Evolutionary conservation across 768 basidiomycete species (phyloP).

Genomic region (Russula dissimulans): DNA sequence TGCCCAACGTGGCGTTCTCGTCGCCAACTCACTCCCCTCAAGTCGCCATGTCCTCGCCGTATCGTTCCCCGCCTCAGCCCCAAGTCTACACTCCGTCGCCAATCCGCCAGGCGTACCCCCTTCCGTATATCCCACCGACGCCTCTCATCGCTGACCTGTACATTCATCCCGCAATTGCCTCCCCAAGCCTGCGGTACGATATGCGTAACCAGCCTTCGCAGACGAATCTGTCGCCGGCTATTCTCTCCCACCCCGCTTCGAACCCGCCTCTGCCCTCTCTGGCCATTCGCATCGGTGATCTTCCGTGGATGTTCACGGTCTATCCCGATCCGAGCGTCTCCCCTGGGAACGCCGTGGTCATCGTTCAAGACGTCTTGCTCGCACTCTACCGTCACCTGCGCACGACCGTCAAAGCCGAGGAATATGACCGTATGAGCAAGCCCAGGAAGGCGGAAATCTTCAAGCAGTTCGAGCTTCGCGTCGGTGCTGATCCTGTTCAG

Average conservation of each 20-base stretch:
- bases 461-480: neutral
- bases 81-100: slow-evolving; percentile 1
- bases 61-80: neutral
- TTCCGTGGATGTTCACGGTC: slow-evolving; percentile 1
- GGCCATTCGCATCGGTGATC: neutral
- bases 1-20: slow-evolving; percentile 1
- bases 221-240: neutral
- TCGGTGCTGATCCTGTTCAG: neutral
- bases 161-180: neutral
- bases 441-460: neutral
- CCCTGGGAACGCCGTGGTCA: slow-evolving; percentile 1
- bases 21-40: neutral
- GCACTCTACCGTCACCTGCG: slow-evolving; percentile 3
- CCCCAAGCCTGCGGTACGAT: neutral
- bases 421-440: neutral
- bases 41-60: neutral
- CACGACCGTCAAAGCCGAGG: neutral
- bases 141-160: neutral
- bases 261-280: neutral
- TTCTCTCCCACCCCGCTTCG: neutral
- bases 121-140: neutral
- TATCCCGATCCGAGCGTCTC: neutral
- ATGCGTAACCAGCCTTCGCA: neutral
- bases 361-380: neutral
- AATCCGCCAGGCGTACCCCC: neutral